Evolutionary conservation across 1,284 basidiomycete species (phyloP), one percentile per base, ranked within the genome.

Genomic region (Heterobasidion irregulare): DNA sequence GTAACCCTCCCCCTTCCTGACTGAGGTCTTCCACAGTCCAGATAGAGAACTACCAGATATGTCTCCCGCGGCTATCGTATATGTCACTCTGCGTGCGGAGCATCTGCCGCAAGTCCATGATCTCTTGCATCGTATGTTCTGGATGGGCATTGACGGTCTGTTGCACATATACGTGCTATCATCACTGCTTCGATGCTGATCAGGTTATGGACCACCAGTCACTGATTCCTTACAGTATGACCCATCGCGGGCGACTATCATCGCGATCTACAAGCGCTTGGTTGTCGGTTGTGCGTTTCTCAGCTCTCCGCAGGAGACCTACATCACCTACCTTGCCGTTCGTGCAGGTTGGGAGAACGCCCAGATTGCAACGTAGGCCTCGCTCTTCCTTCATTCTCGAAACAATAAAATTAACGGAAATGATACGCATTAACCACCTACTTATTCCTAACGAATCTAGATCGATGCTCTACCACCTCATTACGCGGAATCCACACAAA

Each of bases 321-420:
- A 91, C 62, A 86, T 91, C 55, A 89, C 86, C 5, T 91, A 89
- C 60, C 75, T 91, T 8, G 83, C 76, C 38, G 87, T 91, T 45
- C 80, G 78, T 59, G 74, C 82, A 10, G 86, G 89, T 2, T 91
- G 89, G 89, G 85, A 90, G 56, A 84, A 83, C 60, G 74, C 80
- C 2, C 79, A 83, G 55, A 85, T 91, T 54, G 88, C 86, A 19
- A 86, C 84, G 87, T 89, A 66, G 38, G 75, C 67, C 44, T 26
- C 26, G 6, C 26, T 54, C 36, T 57, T 58, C 26, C 19, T 19
- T 6, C 38, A 16, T 19, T 32, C 33, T 19, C 7, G 3, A 50
- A 38, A 7, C 49, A 35, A 38, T 10, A 44, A 38, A 12, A 41
- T 15, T 34, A 26, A 41, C 43, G 41, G 52, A 50, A 54, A 51